Evolutionary conservation across 2,329 filamentous ascomycete genomes (phyloP).

Genomic region (Nannizzia gypsea): DNA sequence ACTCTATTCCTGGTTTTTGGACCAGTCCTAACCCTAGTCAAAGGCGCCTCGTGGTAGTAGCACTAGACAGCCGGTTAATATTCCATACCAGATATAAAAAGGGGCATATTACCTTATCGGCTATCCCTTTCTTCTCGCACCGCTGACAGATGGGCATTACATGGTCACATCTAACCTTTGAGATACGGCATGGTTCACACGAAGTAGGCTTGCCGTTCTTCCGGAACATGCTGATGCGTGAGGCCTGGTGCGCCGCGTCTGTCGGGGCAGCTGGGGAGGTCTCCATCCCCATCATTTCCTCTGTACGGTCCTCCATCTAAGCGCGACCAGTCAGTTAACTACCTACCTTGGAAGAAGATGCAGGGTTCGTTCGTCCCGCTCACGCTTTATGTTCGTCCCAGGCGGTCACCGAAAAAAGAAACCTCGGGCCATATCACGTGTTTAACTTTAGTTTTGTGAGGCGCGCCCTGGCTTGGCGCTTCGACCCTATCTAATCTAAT

Average conservation of each 20-base stretch:
- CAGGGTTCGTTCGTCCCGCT: background rate
- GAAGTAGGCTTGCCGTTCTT: constrained; percentile 32
- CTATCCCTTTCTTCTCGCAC: constrained; percentile 18
- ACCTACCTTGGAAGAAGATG: background rate
- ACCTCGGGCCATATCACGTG: background rate
- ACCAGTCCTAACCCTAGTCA: constrained; percentile 15
- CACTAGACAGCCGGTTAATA: constrained; percentile 12
- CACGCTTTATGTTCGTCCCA: background rate
- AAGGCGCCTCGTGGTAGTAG: constrained; percentile 25
- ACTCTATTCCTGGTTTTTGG: constrained; percentile 9
- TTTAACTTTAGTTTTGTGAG: background rate
- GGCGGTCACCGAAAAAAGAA: background rate
- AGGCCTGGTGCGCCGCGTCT: background rate
- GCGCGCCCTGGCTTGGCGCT: background rate
- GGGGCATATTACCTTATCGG: constrained; percentile 8
- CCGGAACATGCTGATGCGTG: constrained; percentile 7
- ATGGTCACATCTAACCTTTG: constrained; percentile 26
- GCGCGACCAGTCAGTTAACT: background rate
- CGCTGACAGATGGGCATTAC: constrained; percentile 19
- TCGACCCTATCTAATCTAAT: background rate
- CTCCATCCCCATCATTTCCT: background rate
- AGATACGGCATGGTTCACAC: constrained; percentile 24
- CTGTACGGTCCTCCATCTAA: background rate
- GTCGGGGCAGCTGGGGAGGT: background rate
- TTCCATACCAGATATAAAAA: background rate